Base-by-base conservation (phyloP, 345 rosid genomes). In the Noccaea caerulescens region DNA sequence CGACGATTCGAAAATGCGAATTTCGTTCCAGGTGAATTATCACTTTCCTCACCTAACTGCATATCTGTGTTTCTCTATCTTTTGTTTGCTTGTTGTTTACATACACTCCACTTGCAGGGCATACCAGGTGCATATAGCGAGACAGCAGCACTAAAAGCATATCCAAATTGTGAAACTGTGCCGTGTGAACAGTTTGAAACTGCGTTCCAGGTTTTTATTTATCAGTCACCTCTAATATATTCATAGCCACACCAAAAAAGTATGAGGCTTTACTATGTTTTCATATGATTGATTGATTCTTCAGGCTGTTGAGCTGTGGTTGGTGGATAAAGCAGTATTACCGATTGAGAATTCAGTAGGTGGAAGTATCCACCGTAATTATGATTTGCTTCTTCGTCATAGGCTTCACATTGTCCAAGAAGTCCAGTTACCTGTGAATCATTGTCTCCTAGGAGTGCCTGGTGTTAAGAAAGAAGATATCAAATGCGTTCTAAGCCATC, bases 251-350 rank as follows among this genome's bases (percentile, higher is more conserved):
- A 43, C 3, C 13, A 13, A 44, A 44, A 59, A 37, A 12, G 37
- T 66, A 33, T 39, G 54, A 13, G 32, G 62, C 58, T 66, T 66
- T 45, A 69, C 60, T 54, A 39, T n/a, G 50, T 37, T 61, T 45
- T 69, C 13, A 54, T 62, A 16, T 25, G 51, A 41, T 27, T 52
- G 45, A 43, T 42, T 52, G 45, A 43, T 42, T 82, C 60, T 68
- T 59, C 83, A 94, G 98, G 98, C 99, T 55, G 99, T 91, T 80
- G 99, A 91, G 72, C 83, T 84, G 45, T 91, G 97, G 93, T 76
- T 91, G 70, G 98, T 91, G 76, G 92, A 94, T 67, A 94, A 85
- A 78, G 99, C 98, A 49, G 86, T 94, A 72, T 80, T 94, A 58
- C 98, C 98, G 3, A 89, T 94, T 1, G 99, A 94, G 79, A 92